Evolutionary conservation across 139 green algal species (phyloP), one percentile per base, ranked within the genome.

Genomic region (Chlorella sp.): DNA sequence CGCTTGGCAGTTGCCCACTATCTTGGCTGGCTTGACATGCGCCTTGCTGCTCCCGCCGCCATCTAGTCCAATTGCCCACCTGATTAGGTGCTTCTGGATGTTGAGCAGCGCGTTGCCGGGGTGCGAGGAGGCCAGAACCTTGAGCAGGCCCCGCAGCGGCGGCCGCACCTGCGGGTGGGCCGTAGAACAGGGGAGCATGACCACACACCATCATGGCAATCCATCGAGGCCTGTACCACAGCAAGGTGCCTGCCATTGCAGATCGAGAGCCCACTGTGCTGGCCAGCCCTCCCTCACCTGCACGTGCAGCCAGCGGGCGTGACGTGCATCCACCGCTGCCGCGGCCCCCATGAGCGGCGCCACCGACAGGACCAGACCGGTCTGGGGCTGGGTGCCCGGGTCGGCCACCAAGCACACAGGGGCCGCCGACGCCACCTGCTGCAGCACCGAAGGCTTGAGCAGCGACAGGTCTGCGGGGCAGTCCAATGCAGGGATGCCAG

Each of bases 291-390:
- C 38, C 69, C 74, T 67, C 26, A 67, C 76, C 38, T 94, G 88
- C 72, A 97, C 87, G 69, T 98, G 94, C 81, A 98, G 90, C 94
- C 94, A 97, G 44, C 91, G 88, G 30, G 79, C 25, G 79, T 96
- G 92, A 11, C 87, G 74, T 0, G 67, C 51, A 86, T 98, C 94
- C 15, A 91, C 67, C 4, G 32, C n/a, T 0, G 94, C 85, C 1
- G 87, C 70, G 0, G 88, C 87, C 21, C 93, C 94, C 86, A 97
- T 81, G 47, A 98, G 85, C 3, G 95, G 95, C 6, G 95, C 91
- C 25, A 93, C 85, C 3, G 95, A 95, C 71, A 97, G 80, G 56
- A 96, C 89, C 39, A 93, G 70, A 34, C 93, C 94, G 18, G 90
- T 86, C 47, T 79, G 51, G 21, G 78, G 82, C 11, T 85, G 80